Percentiles rank a stretch among this genome's conserved stretches.
These are phyloP conservation scores for Pseudogymnoascus sp. DNA, from an alignment of 2,329 filamentous ascomycete species.

Conservation along the genomic window DNA sequence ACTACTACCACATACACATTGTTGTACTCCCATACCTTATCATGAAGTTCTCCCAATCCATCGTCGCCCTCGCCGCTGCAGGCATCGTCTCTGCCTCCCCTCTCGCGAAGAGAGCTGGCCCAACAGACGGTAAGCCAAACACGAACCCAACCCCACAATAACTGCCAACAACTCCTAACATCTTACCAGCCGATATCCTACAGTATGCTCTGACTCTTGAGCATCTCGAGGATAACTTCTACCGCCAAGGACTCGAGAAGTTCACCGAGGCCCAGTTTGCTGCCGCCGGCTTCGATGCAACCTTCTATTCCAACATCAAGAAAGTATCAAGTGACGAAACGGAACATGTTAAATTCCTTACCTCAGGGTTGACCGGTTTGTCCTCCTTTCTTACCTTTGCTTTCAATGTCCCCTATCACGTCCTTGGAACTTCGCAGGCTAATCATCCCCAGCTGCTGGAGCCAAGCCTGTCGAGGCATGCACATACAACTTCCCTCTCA, in stretches of 20 bases:
- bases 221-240: constrained; percentile 55
- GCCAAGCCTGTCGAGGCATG: constrained; percentile 44
- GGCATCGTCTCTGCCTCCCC: constrained; percentile 16
- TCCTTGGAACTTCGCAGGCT: neutral
- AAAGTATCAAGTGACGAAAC: constrained; percentile 47
- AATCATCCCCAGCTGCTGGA: constrained; percentile 31
- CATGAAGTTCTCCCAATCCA: constrained; percentile 19
- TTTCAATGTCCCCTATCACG: constrained; percentile 12
- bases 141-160: neutral
- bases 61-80: constrained; percentile 16
- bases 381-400: constrained; percentile 22
- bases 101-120: constrained; percentile 15
- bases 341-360: constrained; percentile 49
- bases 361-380: constrained; percentile 30
- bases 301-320: constrained; percentile 50
- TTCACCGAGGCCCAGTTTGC: constrained; percentile 46
- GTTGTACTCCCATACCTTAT: neutral
- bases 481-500: constrained; percentile 47
- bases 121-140: constrained; percentile 13
- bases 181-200: constrained; percentile 29
- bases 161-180: neutral
- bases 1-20: neutral
- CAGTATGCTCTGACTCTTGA: constrained; percentile 44
- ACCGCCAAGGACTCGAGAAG: constrained; percentile 48
- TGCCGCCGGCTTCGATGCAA: constrained; percentile 40